phyloP scores from a whole-genome alignment of 2,329 filamentous ascomycete genomes.

The Exserohilum turcica region DNA sequence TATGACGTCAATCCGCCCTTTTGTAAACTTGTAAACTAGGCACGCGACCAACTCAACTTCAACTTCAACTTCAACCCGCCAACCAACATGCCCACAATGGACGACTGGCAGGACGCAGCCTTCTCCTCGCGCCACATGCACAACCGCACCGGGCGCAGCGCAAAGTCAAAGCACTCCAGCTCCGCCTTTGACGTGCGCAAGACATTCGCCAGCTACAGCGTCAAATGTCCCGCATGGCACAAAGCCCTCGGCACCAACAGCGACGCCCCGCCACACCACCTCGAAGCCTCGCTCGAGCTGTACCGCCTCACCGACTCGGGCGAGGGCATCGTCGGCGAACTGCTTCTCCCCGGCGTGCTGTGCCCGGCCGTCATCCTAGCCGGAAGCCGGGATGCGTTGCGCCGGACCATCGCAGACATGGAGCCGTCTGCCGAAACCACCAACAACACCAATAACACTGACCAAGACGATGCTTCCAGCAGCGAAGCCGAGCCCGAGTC shows the following conservation, averaged over 20 bases:
- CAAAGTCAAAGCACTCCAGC: constrained; percentile 16
- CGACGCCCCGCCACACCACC: constrained; percentile 3
- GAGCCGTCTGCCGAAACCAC: constrained; percentile 7
- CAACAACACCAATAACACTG: neutral
- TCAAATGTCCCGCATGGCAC: constrained; percentile 31
- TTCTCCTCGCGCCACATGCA: constrained; percentile 34
- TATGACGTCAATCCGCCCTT: constrained; percentile 8
- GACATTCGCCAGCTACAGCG: constrained; percentile 28
- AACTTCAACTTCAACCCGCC: neutral
- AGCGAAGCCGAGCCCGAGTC: constrained; percentile 9
- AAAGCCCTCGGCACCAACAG: constrained; percentile 4
- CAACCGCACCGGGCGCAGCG: constrained; percentile 20
- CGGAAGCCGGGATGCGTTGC: constrained; percentile 23
- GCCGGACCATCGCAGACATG: constrained; percentile 8
- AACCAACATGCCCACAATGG: neutral
- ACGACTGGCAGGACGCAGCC: constrained; percentile 33
- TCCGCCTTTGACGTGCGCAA: constrained; percentile 29
- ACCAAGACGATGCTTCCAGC: constrained; percentile 4
- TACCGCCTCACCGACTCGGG: constrained; percentile 27
- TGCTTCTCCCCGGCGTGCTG: constrained; percentile 22
- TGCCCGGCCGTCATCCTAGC: constrained; percentile 23
- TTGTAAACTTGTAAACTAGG: neutral
- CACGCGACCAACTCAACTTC: neutral
- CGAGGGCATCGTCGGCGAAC: constrained; percentile 27
- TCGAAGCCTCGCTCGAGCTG: constrained; percentile 21